phyloP scores from a whole-genome alignment of 768 basidiomycete genomes.

The Amyloporia xantha region DNA sequence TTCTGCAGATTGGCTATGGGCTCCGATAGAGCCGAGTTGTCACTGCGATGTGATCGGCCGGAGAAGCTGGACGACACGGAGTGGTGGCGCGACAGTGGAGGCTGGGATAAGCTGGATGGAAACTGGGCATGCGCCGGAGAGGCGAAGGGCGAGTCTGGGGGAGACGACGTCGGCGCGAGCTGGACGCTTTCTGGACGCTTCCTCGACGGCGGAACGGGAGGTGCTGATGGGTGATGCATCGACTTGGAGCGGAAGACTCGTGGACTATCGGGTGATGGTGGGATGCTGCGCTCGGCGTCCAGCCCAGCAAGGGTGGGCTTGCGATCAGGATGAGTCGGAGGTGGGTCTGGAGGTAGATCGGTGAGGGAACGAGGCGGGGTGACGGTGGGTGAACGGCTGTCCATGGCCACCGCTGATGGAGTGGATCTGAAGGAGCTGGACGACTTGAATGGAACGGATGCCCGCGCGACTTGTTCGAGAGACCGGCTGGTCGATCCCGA shows the following conservation, averaged over 20 bases:
- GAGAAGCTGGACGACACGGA: conserved; percentile 25
- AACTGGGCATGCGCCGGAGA: conserved; percentile 11
- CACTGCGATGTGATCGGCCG: conserved; percentile 9
- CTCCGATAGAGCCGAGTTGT: conserved; percentile 13
- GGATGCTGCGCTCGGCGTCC: conserved; percentile 8
- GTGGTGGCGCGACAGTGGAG: conserved; percentile 29
- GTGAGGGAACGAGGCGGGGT: conserved; percentile 24
- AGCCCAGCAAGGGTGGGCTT: conserved; percentile 22
- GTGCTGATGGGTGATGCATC: conserved; percentile 38
- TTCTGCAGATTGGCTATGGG: conserved; percentile 37
- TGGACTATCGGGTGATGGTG: conserved; percentile 20
- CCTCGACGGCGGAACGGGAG: conserved; percentile 38
- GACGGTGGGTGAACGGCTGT: conserved; percentile 20
- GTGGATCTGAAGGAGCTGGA: background rate
- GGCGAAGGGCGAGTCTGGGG: conserved; percentile 12
- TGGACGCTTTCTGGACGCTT: conserved; percentile 64
- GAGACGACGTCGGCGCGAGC: conserved; percentile 20
- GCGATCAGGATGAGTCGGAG: conserved; percentile 54
- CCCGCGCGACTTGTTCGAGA: conserved; percentile 37
- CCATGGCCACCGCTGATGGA: conserved; percentile 7
- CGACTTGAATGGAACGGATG: conserved; percentile 17
- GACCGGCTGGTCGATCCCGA: conserved; percentile 29
- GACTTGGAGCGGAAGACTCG: conserved; percentile 51
- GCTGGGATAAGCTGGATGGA: conserved; percentile 13
- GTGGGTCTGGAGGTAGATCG: conserved; percentile 30